phyloP scores from a whole-genome alignment of 2,329 filamentous ascomycete genomes.

The Colletotrichum cereale region DNA sequence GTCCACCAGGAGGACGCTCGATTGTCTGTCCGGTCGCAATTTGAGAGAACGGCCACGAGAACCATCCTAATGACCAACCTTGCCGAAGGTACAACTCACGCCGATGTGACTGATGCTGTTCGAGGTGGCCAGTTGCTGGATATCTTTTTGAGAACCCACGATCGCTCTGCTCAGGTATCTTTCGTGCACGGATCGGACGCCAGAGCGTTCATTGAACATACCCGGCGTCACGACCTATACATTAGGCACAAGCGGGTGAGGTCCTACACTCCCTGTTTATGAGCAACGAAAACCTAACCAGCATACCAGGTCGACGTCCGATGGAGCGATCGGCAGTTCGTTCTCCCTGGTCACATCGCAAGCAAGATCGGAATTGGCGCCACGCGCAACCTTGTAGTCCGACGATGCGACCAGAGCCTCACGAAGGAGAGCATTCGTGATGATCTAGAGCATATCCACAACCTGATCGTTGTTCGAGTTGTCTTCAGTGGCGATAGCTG shows the following conservation, averaged over 20 bases:
- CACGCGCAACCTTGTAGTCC: conserved; percentile 80
- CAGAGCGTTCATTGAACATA: conserved; percentile 73
- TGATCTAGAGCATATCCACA: conserved; percentile 87
- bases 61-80: conserved; percentile 75
- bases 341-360: conserved; percentile 71
- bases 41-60: conserved; percentile 58
- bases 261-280: background rate
- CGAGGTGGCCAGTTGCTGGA: conserved; percentile 80
- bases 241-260: conserved; percentile 75
- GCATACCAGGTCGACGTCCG: conserved; percentile 70
- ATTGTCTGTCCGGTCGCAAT: conserved; percentile 43
- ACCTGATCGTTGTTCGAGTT: conserved; percentile 77
- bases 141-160: conserved; percentile 70
- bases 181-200: conserved; percentile 76
- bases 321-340: conserved; percentile 80
- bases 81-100: conserved; percentile 70
- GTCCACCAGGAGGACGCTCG: background rate
- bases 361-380: conserved; percentile 75
- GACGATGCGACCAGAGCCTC: conserved; percentile 66
- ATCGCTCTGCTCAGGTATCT: conserved; percentile 74
- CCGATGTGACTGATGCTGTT: conserved; percentile 73
- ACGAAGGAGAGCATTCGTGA: conserved; percentile 75
- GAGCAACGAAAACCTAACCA: background rate
- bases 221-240: conserved; percentile 75
- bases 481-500: conserved; percentile 69